Evolutionary conservation across 805 yeast species (phyloP).

Genomic region (Lipomyces oligophaga): DNA sequence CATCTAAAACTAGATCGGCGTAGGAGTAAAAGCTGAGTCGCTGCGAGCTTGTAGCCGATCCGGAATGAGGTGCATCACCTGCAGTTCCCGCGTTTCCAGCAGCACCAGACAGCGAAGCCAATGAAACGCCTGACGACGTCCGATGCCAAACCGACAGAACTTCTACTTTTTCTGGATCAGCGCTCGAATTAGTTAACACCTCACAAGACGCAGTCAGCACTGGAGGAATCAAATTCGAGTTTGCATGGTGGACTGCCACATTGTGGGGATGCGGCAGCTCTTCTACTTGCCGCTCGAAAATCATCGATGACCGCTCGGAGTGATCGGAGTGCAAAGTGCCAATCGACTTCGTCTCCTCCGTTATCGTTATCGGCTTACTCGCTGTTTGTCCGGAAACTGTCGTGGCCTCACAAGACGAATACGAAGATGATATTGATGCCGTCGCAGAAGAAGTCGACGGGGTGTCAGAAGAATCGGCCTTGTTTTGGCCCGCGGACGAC

Average conservation of each 20-base stretch:
- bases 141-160: slow-evolving; percentile 59
- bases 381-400: neutral
- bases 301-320: slow-evolving; percentile 42
- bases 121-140: slow-evolving; percentile 1
- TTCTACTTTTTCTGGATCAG: slow-evolving; percentile 66
- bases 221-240: slow-evolving; percentile 73
- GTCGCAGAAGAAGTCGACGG: neutral
- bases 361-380: too few relatives aligned
- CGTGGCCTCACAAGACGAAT: neutral
- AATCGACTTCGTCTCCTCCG: too few relatives aligned
- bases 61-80: neutral
- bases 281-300: slow-evolving; percentile 66
- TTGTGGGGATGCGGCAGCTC: slow-evolving; percentile 42
- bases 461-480: neutral
- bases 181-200: slow-evolving; percentile 51
- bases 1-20: slow-evolving; percentile 15
- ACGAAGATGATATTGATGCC: neutral
- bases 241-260: slow-evolving; percentile 39
- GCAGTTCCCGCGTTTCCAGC: neutral
- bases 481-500: neutral
- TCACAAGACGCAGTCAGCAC: slow-evolving; percentile 75
- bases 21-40: slow-evolving; percentile 19
- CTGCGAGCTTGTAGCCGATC: neutral
- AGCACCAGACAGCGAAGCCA: slow-evolving; percentile 2
- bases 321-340: too few relatives aligned